Percentiles rank a stretch among this genome's conserved stretches.
Evolutionary conservation across 441 rosid genomes (phyloP).

Genomic region (Breynia disticha): DNA sequence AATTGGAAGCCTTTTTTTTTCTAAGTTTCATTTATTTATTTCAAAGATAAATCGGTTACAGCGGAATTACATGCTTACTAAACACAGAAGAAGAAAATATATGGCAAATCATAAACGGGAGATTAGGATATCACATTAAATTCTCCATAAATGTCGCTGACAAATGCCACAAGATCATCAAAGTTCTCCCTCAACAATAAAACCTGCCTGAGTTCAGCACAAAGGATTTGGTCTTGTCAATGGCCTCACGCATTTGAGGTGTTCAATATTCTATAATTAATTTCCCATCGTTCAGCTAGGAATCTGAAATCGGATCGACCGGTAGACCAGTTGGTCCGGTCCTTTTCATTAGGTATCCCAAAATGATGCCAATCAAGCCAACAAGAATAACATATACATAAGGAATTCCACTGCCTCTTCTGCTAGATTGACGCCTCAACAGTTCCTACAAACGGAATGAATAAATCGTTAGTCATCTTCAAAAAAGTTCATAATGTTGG

Average conservation of each 20-base stretch:
- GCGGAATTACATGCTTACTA: too few species aligned
- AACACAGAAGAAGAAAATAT: too few species aligned
- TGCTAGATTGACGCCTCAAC: constrained; percentile 38
- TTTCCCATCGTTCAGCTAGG: not conserved
- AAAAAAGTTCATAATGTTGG: not conserved
- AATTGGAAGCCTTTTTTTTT: too few species aligned
- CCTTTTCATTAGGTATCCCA: constrained; percentile 56
- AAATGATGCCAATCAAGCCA: constrained; percentile 46
- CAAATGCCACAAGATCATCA: too few species aligned
- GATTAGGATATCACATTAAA: too few species aligned
- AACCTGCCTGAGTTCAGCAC: not conserved
- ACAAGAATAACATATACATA: constrained; percentile 33
- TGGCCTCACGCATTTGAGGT: constrained; percentile 8
- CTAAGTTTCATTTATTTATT: too few species aligned
- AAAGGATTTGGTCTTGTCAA: constrained; percentile 3
- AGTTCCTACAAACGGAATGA: constrained; percentile 42
- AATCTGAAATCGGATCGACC: not conserved
- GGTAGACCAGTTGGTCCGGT: constrained; percentile 8
- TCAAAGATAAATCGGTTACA: too few species aligned
- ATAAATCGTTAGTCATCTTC: not conserved
- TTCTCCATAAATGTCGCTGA: too few species aligned
- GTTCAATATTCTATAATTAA: constrained; percentile 14
- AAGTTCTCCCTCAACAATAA: not conserved
- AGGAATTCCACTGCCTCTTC: constrained; percentile 28
- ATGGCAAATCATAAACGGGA: too few species aligned